Evolutionary conservation across 441 rosid genomes (phyloP).

Genomic region (Populus hybrid): DNA sequence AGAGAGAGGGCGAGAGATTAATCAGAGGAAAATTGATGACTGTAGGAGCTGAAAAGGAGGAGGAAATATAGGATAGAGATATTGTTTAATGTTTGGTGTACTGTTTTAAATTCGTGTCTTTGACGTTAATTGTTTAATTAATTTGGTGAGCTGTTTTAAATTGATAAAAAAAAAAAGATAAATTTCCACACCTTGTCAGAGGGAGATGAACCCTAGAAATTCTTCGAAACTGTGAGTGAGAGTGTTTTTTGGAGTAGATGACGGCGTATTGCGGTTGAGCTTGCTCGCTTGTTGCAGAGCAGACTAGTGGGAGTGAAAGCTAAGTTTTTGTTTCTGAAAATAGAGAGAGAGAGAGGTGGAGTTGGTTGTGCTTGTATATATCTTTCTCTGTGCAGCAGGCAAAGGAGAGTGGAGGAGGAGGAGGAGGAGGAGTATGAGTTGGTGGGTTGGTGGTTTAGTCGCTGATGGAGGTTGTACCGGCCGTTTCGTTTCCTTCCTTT

Average conservation of each 20-base stretch:
- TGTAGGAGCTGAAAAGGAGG: background rate
- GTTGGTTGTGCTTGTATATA: background rate
- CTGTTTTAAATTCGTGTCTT: slow-evolving; percentile 16
- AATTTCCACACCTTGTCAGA: background rate
- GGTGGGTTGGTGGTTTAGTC: slow-evolving; percentile 4
- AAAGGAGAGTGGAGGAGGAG: background rate
- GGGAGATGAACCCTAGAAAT: background rate
- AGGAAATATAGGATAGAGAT: background rate
- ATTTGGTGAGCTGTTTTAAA: too few relatives aligned
- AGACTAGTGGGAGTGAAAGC: slow-evolving; percentile 32
- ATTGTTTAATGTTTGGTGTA: too few relatives aligned
- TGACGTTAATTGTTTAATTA: slow-evolving; percentile 4
- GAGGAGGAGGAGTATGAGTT: background rate
- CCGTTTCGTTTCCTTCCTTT: slow-evolving; percentile 11
- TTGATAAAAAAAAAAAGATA: background rate
- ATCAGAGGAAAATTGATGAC: too few relatives aligned
- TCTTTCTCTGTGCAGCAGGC: background rate
- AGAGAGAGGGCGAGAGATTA: background rate
- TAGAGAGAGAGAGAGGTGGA: slow-evolving; percentile 9
- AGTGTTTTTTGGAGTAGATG: background rate
- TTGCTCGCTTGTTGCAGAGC: background rate
- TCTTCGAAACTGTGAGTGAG: background rate
- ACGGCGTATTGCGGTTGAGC: background rate
- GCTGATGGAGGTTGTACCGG: slow-evolving; percentile 43
- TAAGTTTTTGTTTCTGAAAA: slow-evolving; percentile 1